Conservation (phyloP, 2,329 filamentous ascomycete genomes). For the Penicillium sp. region DNA sequence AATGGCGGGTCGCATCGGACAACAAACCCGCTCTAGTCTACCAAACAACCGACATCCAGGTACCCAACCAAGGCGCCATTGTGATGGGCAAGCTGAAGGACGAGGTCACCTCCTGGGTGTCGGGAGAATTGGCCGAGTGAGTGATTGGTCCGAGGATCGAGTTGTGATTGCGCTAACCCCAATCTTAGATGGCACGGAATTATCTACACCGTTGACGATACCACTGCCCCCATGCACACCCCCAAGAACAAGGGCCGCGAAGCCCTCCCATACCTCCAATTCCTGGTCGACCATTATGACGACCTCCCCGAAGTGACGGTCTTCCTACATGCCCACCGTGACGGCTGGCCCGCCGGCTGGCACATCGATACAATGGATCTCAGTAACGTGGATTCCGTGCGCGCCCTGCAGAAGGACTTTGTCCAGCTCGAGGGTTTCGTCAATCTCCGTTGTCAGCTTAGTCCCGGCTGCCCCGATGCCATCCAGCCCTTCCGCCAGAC, state of each 20-base stretch:
- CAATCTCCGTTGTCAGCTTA: conserved; percentile 56
- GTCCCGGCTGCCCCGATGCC: conserved; percentile 36
- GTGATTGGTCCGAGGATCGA: conserved; percentile 6
- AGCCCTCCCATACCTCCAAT: conserved; percentile 49
- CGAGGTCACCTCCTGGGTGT: conserved; percentile 52
- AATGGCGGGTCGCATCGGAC: conserved; percentile 22
- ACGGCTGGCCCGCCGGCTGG: conserved; percentile 48
- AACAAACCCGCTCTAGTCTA: conserved; percentile 20
- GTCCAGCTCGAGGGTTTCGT: conserved; percentile 57
- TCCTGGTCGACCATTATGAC: conserved; percentile 49
- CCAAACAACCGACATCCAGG: conserved; percentile 31
- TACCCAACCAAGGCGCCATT: conserved; percentile 42
- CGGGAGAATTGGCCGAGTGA: conserved; percentile 45
- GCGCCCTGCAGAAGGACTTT: conserved; percentile 51
- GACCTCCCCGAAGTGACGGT: conserved; percentile 53
- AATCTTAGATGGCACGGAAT: conserved; percentile 46
- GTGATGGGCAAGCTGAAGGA: conserved; percentile 46
- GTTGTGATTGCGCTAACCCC: background rate
- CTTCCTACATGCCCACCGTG: conserved; percentile 60
- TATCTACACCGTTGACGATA: conserved; percentile 47
- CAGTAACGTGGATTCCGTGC: conserved; percentile 55
- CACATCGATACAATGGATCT: conserved; percentile 60
- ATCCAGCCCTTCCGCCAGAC: conserved; percentile 27
- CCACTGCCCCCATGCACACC: conserved; percentile 30
- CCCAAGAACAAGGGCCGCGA: conserved; percentile 48